Conservation (phyloP, 495 filamentous ascomycete genomes). For the Penicillium longicatenatum region DNA sequence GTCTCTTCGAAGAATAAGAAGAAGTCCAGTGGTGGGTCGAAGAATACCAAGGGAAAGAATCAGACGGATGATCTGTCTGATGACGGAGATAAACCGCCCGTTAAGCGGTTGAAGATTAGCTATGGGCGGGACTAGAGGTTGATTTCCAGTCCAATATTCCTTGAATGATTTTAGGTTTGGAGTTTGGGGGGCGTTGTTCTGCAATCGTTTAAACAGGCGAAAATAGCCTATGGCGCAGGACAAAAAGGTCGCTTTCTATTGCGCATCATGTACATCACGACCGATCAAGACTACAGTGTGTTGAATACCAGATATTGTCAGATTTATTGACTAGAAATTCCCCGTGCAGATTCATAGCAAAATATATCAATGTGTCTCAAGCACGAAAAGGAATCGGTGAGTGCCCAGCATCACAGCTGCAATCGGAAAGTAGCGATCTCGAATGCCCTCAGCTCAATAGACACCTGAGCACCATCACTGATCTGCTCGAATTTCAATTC, state of each 20-base stretch:
- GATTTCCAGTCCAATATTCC: not conserved
- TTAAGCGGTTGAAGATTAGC: conserved; percentile 55
- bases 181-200: conserved; percentile 12
- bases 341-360: too few relatives aligned
- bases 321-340: not conserved
- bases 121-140: conserved; percentile 45
- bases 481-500: conserved; percentile 48
- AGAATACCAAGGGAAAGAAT: conserved; percentile 35
- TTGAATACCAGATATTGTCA: conserved; percentile 1
- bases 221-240: conserved; percentile 1
- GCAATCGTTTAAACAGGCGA: not conserved
- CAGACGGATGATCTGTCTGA: conserved; percentile 45
- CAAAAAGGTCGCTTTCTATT: conserved; percentile 7
- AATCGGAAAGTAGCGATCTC: conserved; percentile 87
- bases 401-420: conserved; percentile 52
- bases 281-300: conserved; percentile 13
- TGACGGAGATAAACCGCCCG: conserved; percentile 45
- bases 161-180: conserved; percentile 13
- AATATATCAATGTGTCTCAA: not conserved
- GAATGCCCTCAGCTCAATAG: conserved; percentile 76
- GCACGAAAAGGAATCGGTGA: not conserved
- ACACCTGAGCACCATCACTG: conserved; percentile 49
- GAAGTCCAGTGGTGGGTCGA: conserved; percentile 35
- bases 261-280: conserved; percentile 29
- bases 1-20: conserved; percentile 50